A percentile compares a stretch with the other conserved stretches of the same genome.
phyloP scores from a whole-genome alignment of 257 asterid species.

The Gentiana macrophylla region DNA sequence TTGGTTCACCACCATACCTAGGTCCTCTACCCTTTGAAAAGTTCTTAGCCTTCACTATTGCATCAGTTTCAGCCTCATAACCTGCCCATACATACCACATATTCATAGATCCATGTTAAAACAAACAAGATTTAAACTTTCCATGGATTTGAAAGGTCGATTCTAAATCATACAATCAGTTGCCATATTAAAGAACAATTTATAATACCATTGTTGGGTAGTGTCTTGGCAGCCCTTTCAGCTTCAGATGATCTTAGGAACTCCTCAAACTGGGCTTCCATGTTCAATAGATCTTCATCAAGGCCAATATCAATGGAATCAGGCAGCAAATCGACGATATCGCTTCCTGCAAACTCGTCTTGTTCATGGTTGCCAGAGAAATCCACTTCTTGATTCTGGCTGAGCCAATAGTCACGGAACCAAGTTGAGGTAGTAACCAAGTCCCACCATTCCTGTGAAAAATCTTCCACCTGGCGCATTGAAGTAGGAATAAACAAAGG shows the following conservation, averaged over 20 bases:
- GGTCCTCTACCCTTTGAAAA: conserved; percentile 28
- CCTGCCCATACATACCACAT: conserved; percentile 13
- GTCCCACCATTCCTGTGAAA: conserved; percentile 93
- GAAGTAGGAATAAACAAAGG: conserved; percentile 69
- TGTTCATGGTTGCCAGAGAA: conserved; percentile 22
- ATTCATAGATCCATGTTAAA: too few relatives aligned
- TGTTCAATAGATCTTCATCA: conserved; percentile 69
- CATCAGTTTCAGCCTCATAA: conserved; percentile 25
- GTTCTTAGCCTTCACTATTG: conserved; percentile 32
- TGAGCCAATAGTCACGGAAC: conserved; percentile 78
- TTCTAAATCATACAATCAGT: too few relatives aligned
- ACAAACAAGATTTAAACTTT: too few relatives aligned
- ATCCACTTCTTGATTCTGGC: conserved; percentile 59
- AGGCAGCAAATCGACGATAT: conserved; percentile 49
- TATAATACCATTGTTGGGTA: too few relatives aligned
- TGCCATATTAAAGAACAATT: too few relatives aligned
- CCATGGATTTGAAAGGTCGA: too few relatives aligned
- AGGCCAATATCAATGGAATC: conserved; percentile 68
- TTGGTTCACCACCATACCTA: conserved; percentile 27
- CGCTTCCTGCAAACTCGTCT: conserved; percentile 15
- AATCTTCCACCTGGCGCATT: conserved; percentile 84
- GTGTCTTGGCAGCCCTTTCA: conserved; percentile 9
- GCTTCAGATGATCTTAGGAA: conserved; percentile 51
- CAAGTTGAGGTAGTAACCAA: conserved; percentile 70
- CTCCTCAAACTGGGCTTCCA: conserved; percentile 88